Percentiles rank a stretch among this genome's conserved stretches.
phyloP scores from a whole-genome alignment of 2,329 filamentous ascomycete genomes.

The Metarhizium album region DNA sequence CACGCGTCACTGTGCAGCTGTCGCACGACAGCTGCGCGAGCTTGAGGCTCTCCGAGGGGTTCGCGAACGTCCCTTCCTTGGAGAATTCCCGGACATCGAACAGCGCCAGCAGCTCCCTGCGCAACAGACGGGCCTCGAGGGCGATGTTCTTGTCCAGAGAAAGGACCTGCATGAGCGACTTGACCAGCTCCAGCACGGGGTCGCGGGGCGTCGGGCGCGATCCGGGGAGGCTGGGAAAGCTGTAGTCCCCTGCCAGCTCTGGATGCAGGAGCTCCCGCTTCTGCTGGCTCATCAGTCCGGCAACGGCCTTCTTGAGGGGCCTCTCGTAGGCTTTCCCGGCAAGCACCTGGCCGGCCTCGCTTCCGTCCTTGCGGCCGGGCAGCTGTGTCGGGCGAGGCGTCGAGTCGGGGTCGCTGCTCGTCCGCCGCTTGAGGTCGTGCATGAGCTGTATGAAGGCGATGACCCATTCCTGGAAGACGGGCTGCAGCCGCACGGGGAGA shows the following conservation, averaged over 20 bases:
- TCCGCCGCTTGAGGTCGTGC: conserved; percentile 71
- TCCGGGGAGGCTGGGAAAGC: conserved; percentile 71
- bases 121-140: conserved; percentile 75
- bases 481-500: conserved; percentile 68
- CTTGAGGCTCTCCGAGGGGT: conserved; percentile 67
- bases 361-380: conserved; percentile 46
- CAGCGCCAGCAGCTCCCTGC: conserved; percentile 78
- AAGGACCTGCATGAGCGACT: conserved; percentile 84
- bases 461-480: conserved; percentile 83
- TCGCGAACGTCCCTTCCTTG: conserved; percentile 74
- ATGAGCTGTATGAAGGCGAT: conserved; percentile 92
- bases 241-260: conserved; percentile 77
- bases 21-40: conserved; percentile 74
- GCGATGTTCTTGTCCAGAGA: conserved; percentile 83
- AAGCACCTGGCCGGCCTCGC: conserved; percentile 52
- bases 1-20: conserved; percentile 78
- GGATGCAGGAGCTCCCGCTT: conserved; percentile 83
- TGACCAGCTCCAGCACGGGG: conserved; percentile 82
- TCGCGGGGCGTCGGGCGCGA: conserved; percentile 47
- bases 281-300: conserved; percentile 70
- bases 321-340: conserved; percentile 79
- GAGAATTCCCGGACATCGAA: conserved; percentile 96
- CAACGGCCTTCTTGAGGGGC: conserved; percentile 81
- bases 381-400: conserved; percentile 50
- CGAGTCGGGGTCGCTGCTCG: conserved; percentile 35